Evolutionary conservation across 129 eudicot species (phyloP), one percentile per base, ranked within the genome.

Genomic region (Artemisia argyi): DNA sequence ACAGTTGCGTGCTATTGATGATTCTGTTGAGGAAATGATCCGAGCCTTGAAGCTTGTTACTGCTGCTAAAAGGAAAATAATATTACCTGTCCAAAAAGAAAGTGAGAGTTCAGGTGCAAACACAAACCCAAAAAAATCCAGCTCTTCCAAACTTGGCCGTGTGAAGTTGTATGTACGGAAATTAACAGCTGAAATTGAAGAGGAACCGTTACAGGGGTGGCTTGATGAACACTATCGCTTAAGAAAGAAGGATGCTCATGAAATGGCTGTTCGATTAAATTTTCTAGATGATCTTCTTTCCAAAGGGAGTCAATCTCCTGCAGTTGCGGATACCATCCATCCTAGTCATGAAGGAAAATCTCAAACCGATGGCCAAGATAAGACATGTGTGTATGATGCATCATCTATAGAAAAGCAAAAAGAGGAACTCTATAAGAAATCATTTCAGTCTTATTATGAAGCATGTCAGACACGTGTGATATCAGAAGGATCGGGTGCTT

Each of bases 121-220:
- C 66, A 9, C 79, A 28, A 87, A 89, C 59, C 83, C 89, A 44
- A 87, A 87, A 78, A 89, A 83, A 30, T 52, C 86, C 6, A 84
- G 91, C 77, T 83, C 91, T 56, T 69, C 91, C 49, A 88, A 84
- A 79, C 64, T 81, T 57, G 98, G 98, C 72, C 80, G 90, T 77
- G 84, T 92, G 47, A 92, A 81, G 78, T 82, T 89, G 70, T 83
- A 82, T 80, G 83, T 89, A 58, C 86, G 88, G 42, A 92, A 92
- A 73, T 73, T 92, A 52, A 89, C 88, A 14, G 90, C 81, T 81
- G 96, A 92, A 75, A 87, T 92, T 48, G 98, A 92, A 82, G 98
- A 92, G 80, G 96, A 92, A 76, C 96, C 98, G 8, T 24, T 92
- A 53, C 98, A 92, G 73, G 98, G 98, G 53, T 92, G 98, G 98